These are phyloP conservation scores for Helianthus tuberosus DNA, from an alignment of 129 eudicot species.

Conservation along the genomic window DNA sequence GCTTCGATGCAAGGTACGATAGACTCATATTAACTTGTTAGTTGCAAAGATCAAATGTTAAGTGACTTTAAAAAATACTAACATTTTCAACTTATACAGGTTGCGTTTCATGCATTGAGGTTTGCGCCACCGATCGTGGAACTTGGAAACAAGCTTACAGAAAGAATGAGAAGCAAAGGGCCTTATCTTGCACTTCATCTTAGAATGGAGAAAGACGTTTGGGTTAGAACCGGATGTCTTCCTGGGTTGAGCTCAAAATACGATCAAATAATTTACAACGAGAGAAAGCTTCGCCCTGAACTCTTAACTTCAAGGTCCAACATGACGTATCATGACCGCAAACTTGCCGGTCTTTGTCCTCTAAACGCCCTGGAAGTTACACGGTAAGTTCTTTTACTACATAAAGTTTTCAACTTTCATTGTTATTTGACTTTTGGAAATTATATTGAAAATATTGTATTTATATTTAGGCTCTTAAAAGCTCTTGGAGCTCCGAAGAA, in stretches of 20 bases:
- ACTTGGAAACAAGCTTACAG: conserved; percentile 76
- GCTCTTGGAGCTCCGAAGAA: conserved; percentile 89
- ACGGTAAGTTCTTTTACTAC: conserved; percentile 43
- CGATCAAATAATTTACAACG: conserved; percentile 67
- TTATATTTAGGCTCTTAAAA: conserved; percentile 66
- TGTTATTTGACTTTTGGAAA: background rate
- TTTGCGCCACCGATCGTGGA: conserved; percentile 79
- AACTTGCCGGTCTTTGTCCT: conserved; percentile 93
- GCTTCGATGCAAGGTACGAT: conserved; percentile 95
- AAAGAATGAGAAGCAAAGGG: conserved; percentile 87
- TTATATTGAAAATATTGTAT: background rate
- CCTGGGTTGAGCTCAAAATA: conserved; percentile 74
- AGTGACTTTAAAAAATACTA: background rate
- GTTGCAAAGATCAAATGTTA: background rate
- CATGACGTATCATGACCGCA: conserved; percentile 87
- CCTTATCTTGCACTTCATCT: conserved; percentile 95
- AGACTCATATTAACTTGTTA: background rate
- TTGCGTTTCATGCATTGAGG: conserved; percentile 83
- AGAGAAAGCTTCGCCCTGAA: conserved; percentile 71
- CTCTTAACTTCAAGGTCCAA: conserved; percentile 90
- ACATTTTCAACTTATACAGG: conserved; percentile 42
- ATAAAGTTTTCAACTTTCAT: background rate
- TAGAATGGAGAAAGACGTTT: conserved; percentile 93
- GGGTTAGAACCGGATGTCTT: conserved; percentile 99
- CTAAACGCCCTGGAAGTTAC: conserved; percentile 84